Evolutionary conservation across 805 yeast species (phyloP), one percentile per base, ranked within the genome.

Genomic region (Schwanniomyces pseudopolymorphus): DNA sequence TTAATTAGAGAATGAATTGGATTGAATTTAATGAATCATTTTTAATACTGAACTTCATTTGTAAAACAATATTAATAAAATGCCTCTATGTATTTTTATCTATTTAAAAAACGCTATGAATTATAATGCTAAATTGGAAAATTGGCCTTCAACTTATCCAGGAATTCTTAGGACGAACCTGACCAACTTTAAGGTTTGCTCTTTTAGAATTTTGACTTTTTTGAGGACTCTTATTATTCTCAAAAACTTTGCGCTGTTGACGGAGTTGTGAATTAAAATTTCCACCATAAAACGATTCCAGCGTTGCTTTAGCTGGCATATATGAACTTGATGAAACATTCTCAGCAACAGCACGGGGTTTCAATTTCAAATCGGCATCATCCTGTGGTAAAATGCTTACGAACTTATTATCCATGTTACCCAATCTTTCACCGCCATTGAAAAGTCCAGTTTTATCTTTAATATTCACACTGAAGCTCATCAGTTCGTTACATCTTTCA

Each of bases 401-500:
- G 26, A 61, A 50, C 24, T 46, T 45, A 7, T 45, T 46, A 16
- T 50, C 56, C 40, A 44, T 52, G 22, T 39, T 37, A 3, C 45
- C 39, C 7, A 42, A 14, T 37, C 61, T 50, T 39, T 64, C 64
- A 6, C 83, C 84, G 11, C 74, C 77, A 44, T 78, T 75, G 64
- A 77, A 84, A 17, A 85, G 61, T 1, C 91, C 91, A 0, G 89
- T 83, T 1, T 78, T 64, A 53, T 85, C 90, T 43, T 72, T 69
- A 21, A 85, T 69, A 11, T 67, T 60, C 3, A 85, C 78, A 38
- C 61, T 64, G 57, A 80, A 87, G 2, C 82, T 78, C 54, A 87
- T 66, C 42, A 64, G 73, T 37, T 81, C 82, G 10, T 72, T 65
- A 14, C 79, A 69, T 5, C 70, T 68, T 20, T 66, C 75, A 60